Percentiles rank a stretch among this genome's conserved stretches.
These are phyloP conservation scores for Ganoderma sp. DNA, from an alignment of 1,284 basidiomycete genomes.

Conservation along the genomic window DNA sequence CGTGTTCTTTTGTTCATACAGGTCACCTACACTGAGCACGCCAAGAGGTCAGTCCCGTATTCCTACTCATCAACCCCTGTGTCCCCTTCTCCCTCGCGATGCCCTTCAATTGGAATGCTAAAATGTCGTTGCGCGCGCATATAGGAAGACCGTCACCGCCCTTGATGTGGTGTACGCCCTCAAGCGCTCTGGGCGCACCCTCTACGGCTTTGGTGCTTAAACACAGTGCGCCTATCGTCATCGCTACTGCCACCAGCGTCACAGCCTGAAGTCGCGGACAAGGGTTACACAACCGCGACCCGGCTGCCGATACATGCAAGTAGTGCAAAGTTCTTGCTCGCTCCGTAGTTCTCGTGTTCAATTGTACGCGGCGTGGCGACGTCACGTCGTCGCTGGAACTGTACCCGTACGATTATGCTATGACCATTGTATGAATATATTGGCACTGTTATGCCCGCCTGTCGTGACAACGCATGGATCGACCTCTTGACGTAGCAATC, in stretches of 20 bases:
- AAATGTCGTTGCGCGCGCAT: slow-evolving; percentile 6
- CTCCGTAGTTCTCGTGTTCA: background rate
- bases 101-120: slow-evolving; percentile 6
- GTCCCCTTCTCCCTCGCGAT: background rate
- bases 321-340: background rate
- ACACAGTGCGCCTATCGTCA: slow-evolving; percentile 1
- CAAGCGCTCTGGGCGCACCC: slow-evolving; percentile 81
- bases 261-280: background rate
- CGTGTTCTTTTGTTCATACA: slow-evolving; percentile 18
- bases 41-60: slow-evolving; percentile 65
- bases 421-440: slow-evolving; percentile 25
- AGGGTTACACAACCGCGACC: background rate
- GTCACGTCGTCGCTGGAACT: slow-evolving; percentile 11
- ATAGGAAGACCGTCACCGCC: slow-evolving; percentile 82
- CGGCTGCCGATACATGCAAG: background rate
- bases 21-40: slow-evolving; percentile 90
- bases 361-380: slow-evolving; percentile 6
- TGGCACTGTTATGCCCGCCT: background rate
- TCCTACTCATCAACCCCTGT: background rate
- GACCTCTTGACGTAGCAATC: no score
- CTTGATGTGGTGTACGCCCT: slow-evolving; percentile 85
- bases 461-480: no score
- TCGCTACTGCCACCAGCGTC: background rate
- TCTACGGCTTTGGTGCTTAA: slow-evolving; percentile 80
- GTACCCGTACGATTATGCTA: slow-evolving; percentile 26